Evolutionary conservation across 495 filamentous ascomycete species (phyloP).

Genomic region (Neurospora africana): DNA sequence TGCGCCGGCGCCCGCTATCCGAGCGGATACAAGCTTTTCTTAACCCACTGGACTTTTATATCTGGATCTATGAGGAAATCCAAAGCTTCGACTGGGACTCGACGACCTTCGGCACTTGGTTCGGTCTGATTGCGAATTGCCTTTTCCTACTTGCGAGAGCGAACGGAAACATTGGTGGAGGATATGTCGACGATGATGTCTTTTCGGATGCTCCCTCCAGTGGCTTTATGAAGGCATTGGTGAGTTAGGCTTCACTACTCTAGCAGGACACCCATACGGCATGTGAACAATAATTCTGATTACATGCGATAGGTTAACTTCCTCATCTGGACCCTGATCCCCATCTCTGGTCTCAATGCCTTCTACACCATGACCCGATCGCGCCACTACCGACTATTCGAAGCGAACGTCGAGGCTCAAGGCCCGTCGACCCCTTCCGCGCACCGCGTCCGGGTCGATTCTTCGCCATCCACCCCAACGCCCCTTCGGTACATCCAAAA

Average conservation of each 20-base stretch:
- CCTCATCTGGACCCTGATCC: constrained; percentile 53
- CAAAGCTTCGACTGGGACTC: constrained; percentile 85
- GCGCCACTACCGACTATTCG: constrained; percentile 85
- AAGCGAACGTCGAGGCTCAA: constrained; percentile 60
- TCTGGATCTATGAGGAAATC: constrained; percentile 83
- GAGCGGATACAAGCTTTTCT: constrained; percentile 70
- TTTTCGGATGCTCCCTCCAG: constrained; percentile 58
- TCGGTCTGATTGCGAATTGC: constrained; percentile 67
- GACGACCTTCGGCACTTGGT: constrained; percentile 58
- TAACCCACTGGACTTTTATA: constrained; percentile 77
- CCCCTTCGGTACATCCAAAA: constrained; percentile 67
- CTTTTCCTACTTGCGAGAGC: constrained; percentile 73
- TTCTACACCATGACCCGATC: constrained; percentile 74
- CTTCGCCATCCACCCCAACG: constrained; percentile 66
- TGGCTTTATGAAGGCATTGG: constrained; percentile 66
- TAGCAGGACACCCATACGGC: neutral
- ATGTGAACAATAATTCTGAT: neutral
- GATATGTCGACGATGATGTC: constrained; percentile 54
- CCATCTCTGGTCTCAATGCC: constrained; percentile 60
- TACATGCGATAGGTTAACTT: constrained; percentile 46
- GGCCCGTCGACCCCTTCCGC: constrained; percentile 73
- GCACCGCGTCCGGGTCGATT: constrained; percentile 81
- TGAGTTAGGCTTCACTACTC: constrained; percentile 36
- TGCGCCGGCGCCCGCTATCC: constrained; percentile 63
- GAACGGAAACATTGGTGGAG: constrained; percentile 40